phyloP scores from a whole-genome alignment of 768 basidiomycete genomes.

The Rhodosporidiobolus sp. region DNA sequence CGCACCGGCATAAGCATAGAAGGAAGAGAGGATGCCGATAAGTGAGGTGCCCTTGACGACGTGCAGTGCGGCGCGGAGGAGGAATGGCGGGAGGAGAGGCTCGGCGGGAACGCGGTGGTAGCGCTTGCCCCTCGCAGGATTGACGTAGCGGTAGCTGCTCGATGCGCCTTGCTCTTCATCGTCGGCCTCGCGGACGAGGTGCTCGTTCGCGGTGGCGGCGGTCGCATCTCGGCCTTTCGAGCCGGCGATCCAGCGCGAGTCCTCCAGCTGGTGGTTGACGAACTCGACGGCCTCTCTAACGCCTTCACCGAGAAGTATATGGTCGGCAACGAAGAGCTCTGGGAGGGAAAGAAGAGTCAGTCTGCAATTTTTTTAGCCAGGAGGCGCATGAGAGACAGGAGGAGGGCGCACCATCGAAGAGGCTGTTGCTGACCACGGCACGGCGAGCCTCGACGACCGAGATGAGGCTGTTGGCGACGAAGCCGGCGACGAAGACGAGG shows the following conservation, averaged over 20 bases:
- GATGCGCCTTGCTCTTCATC: not conserved
- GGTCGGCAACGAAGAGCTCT: slow-evolving; percentile 32
- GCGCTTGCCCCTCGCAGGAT: not conserved
- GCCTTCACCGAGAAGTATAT: slow-evolving; percentile 34
- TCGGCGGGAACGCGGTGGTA: not conserved
- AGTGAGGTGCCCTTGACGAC: slow-evolving; percentile 17
- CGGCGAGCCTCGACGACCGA: slow-evolving; percentile 14
- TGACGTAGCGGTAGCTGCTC: not conserved
- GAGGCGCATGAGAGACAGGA: not conserved
- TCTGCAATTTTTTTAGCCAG: not conserved
- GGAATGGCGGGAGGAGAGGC: not conserved
- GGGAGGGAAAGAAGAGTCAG: not conserved
- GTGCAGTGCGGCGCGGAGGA: slow-evolving; percentile 2
- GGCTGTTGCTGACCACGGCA: not conserved
- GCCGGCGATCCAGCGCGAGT: not conserved
- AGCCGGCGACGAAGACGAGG: slow-evolving; percentile 27
- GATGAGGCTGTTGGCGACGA: slow-evolving; percentile 33
- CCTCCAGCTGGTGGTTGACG: slow-evolving; percentile 22
- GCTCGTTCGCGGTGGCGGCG: not conserved
- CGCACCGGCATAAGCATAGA: slow-evolving; percentile 20
- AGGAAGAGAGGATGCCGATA: slow-evolving; percentile 11
- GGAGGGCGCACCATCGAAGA: slow-evolving; percentile 7
- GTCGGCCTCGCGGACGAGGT: not conserved
- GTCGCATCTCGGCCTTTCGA: too few species aligned
- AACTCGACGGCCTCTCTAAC: slow-evolving; percentile 33